Evolutionary conservation across 352 stramenopile genomes (phyloP).

Genomic region (Phytophthora constricta): DNA sequence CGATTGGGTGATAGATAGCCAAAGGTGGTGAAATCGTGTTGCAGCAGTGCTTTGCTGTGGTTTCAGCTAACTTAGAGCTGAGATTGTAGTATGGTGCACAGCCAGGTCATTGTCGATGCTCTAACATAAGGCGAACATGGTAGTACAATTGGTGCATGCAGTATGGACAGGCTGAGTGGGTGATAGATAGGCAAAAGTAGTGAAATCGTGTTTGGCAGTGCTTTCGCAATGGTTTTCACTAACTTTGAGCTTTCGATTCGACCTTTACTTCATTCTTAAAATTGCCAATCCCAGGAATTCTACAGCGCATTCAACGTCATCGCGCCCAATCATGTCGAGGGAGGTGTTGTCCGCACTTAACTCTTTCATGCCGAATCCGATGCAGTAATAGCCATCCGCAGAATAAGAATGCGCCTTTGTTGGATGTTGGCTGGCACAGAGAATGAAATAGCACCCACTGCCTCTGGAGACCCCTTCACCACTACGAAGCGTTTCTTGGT

Average conservation of each 20-base stretch:
- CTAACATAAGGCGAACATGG: too few species aligned
- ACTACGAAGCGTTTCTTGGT: constrained; percentile 49
- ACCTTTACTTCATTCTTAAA: constrained; percentile 80
- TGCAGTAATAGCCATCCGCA: constrained; percentile 73
- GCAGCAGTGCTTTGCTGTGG: too few species aligned
- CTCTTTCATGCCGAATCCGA: constrained; percentile 45
- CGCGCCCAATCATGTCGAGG: constrained; percentile 20
- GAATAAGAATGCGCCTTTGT: constrained; percentile 49
- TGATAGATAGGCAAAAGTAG: too few species aligned
- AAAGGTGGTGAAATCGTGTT: too few species aligned
- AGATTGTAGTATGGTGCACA: too few species aligned
- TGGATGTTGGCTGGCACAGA: constrained; percentile 58
- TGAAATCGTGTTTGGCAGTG: too few species aligned
- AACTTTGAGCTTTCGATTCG: constrained; percentile 58
- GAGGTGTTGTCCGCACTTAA: constrained; percentile 1
- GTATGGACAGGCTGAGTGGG: too few species aligned
- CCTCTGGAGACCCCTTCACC: constrained; percentile 68
- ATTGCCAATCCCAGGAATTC: constrained; percentile 67
- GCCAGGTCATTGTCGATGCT: too few species aligned
- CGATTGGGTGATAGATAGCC: too few species aligned
- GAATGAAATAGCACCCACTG: constrained; percentile 35
- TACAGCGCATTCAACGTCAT: constrained; percentile 53
- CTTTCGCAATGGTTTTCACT: too few species aligned
- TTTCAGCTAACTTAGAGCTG: too few species aligned
- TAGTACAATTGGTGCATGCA: too few species aligned